Conservation (phyloP, 345 rosid genomes). For the Dipteronia dyeriana region DNA sequence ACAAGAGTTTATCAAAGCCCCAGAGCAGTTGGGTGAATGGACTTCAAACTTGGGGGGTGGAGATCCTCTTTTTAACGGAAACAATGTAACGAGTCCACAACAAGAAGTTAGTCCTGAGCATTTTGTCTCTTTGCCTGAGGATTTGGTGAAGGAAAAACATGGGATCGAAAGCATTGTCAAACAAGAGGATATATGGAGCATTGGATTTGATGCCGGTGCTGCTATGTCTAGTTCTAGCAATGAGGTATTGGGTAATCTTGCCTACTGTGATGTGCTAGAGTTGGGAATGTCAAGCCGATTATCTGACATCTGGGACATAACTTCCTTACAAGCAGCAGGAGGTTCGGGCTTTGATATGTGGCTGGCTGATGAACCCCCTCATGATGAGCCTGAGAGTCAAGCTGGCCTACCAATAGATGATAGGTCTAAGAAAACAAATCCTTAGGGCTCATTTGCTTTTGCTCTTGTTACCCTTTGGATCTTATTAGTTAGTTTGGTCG, state of each 20-base stretch:
- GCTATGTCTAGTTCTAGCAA: slow-evolving; percentile 49
- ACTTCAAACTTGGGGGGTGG: slow-evolving; percentile 30
- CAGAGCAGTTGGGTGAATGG: slow-evolving; percentile 34
- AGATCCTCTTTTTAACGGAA: slow-evolving; percentile 43
- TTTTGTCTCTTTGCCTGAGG: slow-evolving; percentile 56
- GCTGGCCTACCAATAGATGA: slow-evolving; percentile 34
- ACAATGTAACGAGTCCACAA: slow-evolving; percentile 40
- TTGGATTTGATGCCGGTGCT: slow-evolving; percentile 52
- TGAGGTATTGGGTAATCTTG: slow-evolving; percentile 54
- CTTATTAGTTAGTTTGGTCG: slow-evolving; percentile 17
- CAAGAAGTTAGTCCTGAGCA: slow-evolving; percentile 46
- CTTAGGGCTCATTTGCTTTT: slow-evolving; percentile 29
- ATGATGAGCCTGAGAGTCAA: slow-evolving; percentile 24
- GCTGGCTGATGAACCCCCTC: slow-evolving; percentile 42
- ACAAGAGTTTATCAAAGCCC: slow-evolving; percentile 20
- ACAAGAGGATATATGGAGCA: slow-evolving; percentile 67
- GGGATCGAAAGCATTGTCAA: slow-evolving; percentile 40
- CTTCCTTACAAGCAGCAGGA: slow-evolving; percentile 48
- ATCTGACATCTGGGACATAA: slow-evolving; percentile 73
- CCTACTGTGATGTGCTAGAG: slow-evolving; percentile 48
- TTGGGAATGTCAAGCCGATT: slow-evolving; percentile 46
- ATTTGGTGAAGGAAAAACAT: slow-evolving; percentile 31
- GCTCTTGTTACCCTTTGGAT: slow-evolving; percentile 25
- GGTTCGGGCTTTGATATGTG: slow-evolving; percentile 44
- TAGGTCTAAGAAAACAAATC: slow-evolving; percentile 30